Base-by-base conservation (phyloP, 768 basidiomycete species). In the Lactarius vividus region DNA sequence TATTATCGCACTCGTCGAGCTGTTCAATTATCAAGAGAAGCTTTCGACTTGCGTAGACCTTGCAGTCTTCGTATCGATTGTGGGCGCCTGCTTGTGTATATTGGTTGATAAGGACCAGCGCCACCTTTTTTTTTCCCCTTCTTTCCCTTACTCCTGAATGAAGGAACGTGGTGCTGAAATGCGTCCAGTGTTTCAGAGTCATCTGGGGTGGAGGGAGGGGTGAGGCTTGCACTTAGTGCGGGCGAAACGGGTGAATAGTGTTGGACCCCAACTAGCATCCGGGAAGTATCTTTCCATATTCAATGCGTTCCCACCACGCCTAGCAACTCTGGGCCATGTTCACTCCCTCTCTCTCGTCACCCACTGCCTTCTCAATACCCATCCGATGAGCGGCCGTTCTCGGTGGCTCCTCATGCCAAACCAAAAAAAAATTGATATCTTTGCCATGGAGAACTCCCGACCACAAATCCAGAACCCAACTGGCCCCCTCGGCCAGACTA, bases 1-100 rank as follows among this genome's bases (percentile, higher is more conserved):
- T 66, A 62, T 59, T 42, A 10, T 44, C 65, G 65, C 65, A 23
- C 61, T 57, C 65, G 57, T 66, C 65, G 57, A 66, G 62, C 57
- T 66, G 49, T 66, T 65, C 60, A 53, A 59, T 66, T 54, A 66
- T 62, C 65, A 62, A 58, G 65, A 54, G 49, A 52, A 42, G 2
- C 52, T 42, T 52, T 40, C 61, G 49, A 62, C 61, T 62, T 66
- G 53, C 46, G 60, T 53, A 46, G 61, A 35, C 18, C 9, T 56
- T 57, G 61, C 46, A 23, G 40, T 20, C 20, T 66, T 33, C n/a
- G 18, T 62, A 66, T 62, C 65, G 60, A 57, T 62, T 28, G 49
- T 57, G 46, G 57, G 60, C 46, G 60, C 46, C 37, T n/a, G 33
- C 10, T 55, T 33, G 55, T 56, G 54, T 9, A 29, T 23, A 16